Evolutionary conservation across 257 asterid genomes (phyloP).

Genomic region (Nicotiana tabacum): DNA sequence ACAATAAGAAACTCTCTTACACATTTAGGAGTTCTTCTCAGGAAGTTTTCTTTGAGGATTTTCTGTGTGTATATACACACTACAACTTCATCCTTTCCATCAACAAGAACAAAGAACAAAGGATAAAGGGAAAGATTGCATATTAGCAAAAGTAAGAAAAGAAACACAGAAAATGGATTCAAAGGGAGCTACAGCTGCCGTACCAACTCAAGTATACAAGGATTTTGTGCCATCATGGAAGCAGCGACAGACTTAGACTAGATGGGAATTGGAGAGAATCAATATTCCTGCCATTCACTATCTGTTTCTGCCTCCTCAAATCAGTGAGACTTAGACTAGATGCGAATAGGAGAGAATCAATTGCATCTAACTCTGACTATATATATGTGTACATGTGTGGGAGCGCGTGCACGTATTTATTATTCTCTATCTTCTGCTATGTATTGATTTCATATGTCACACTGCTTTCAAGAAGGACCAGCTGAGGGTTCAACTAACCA

Average conservation of each 20-base stretch:
- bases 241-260: too few relatives aligned
- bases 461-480: conserved; percentile 50
- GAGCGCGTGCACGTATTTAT: too few relatives aligned
- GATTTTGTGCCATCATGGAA: conserved; percentile 28
- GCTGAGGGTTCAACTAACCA: conserved; percentile 35
- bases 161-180: conserved; percentile 24
- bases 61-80: background rate
- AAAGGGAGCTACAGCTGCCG: conserved; percentile 20
- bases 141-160: background rate
- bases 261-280: too few relatives aligned
- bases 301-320: too few relatives aligned
- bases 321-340: too few relatives aligned
- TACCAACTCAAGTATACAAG: conserved; percentile 15
- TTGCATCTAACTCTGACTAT: too few relatives aligned
- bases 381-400: too few relatives aligned
- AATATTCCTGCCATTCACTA: too few relatives aligned
- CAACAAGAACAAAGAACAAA: background rate
- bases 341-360: too few relatives aligned
- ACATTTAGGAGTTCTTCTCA: background rate
- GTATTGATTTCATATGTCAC: background rate
- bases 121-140: background rate
- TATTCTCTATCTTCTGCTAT: background rate
- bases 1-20: too few relatives aligned
- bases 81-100: background rate
- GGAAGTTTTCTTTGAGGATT: background rate